A percentile compares a stretch with the other conserved stretches of the same genome.
Conservation (phyloP, 192 early-diverging fungal species). For the Coemansia sp. region DNA sequence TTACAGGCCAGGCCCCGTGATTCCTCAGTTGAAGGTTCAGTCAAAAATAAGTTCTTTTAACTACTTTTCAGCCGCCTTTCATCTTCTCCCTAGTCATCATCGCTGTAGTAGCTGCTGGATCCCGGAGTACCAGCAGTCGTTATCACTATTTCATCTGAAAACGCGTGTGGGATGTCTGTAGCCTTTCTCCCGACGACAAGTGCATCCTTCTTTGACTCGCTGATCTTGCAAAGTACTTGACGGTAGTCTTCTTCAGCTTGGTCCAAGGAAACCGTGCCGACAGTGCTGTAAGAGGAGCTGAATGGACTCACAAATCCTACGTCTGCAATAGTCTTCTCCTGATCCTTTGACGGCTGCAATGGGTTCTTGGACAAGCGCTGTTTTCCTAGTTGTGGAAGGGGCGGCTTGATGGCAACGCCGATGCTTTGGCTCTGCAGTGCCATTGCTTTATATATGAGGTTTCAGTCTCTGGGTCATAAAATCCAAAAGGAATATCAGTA, state of each 20-base stretch:
- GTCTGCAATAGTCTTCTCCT: constrained; percentile 14
- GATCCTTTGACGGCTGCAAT: constrained; percentile 38
- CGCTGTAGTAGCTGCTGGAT: constrained; percentile 30
- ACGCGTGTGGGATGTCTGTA: constrained; percentile 15
- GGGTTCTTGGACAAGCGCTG: constrained; percentile 30
- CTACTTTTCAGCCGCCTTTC: neutral
- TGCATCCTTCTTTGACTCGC: constrained; percentile 21
- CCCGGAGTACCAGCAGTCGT: constrained; percentile 22
- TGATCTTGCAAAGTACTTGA: constrained; percentile 31
- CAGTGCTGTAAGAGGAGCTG: constrained; percentile 39
- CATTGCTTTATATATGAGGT: neutral
- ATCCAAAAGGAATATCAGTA: neutral
- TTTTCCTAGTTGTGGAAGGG: constrained; percentile 31
- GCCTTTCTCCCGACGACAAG: constrained; percentile 26
- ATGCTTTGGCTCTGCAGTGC: neutral
- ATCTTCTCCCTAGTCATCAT: constrained; percentile 5
- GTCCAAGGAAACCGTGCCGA: constrained; percentile 42
- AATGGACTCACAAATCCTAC: constrained; percentile 34
- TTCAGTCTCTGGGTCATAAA: neutral
- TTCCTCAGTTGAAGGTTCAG: neutral
- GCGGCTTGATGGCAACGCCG: constrained; percentile 9
- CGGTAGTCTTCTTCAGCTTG: constrained; percentile 46
- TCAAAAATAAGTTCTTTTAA: neutral
- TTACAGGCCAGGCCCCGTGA: constrained; percentile 1
- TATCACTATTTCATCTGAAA: constrained; percentile 18